phyloP scores from a whole-genome alignment of 441 rosid species.

The Lepidium campestre region DNA sequence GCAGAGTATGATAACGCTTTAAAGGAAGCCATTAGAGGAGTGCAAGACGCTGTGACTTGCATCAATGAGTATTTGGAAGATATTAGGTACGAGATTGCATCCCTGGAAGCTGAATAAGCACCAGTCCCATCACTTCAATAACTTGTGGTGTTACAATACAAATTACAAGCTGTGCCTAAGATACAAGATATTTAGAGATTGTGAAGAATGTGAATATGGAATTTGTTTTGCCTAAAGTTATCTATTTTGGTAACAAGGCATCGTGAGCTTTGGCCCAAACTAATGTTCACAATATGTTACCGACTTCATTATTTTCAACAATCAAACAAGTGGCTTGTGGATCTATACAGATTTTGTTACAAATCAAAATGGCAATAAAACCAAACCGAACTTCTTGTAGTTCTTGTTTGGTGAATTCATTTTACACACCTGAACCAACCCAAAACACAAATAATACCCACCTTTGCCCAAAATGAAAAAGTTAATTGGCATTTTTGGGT shows the following conservation, averaged over 20 bases:
- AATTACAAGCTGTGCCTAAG: not conserved
- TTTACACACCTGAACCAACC: not conserved
- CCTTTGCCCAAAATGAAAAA: not conserved
- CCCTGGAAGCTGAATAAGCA: conserved; percentile 46
- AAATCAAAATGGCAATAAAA: not conserved
- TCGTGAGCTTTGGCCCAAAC: not conserved
- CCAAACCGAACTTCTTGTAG: not conserved
- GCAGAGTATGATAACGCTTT: conserved; percentile 74
- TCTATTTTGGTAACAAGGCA: not conserved
- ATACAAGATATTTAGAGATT: not conserved
- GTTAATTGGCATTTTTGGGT: not conserved
- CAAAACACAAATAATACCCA: not conserved
- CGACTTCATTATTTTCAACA: not conserved
- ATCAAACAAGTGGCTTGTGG: not conserved
- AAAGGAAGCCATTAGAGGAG: conserved; percentile 84
- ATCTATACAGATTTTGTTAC: not conserved
- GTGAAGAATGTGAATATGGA: conserved; percentile 3
- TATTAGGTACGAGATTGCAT: conserved; percentile 66
- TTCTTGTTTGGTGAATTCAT: not conserved
- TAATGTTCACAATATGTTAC: not conserved
- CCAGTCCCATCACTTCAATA: not conserved
- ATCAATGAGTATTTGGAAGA: conserved; percentile 79
- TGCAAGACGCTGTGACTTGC: conserved; percentile 74
- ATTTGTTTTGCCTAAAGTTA: not conserved
- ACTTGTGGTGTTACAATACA: not conserved